Evolutionary conservation across 164 flowering plant species (phyloP).

Genomic region (Stephania cephalantha): DNA sequence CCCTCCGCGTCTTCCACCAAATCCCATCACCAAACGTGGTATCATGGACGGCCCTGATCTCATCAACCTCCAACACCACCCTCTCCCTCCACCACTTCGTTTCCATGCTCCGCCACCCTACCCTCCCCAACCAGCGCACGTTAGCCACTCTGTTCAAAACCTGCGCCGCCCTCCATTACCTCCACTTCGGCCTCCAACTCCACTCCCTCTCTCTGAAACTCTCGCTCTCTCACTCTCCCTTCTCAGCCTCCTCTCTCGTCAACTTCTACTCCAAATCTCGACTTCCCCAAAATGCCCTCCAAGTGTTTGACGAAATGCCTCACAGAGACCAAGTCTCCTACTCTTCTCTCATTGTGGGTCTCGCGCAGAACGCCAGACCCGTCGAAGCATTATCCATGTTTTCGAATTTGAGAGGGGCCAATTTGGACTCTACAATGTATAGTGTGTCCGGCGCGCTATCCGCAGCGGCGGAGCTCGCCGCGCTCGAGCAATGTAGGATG

Average conservation of each 20-base stretch:
- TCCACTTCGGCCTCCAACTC: conserved; percentile 7
- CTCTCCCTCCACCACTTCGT: neutral
- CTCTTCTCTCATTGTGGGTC: conserved; percentile 2
- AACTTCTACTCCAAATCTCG: conserved; percentile 5
- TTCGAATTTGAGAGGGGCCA: neutral
- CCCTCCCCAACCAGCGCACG: conserved; percentile 8
- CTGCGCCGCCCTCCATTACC: neutral
- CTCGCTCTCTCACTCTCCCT: conserved; percentile 6
- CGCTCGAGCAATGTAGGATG: conserved; percentile 8
- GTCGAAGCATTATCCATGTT: neutral
- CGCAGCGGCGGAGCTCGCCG: conserved; percentile 3
- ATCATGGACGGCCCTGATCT: conserved; percentile 9
- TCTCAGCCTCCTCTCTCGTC: conserved; percentile 1
- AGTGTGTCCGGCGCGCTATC: conserved; percentile 9
- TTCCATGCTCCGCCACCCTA: conserved; percentile 11
- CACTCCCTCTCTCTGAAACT: conserved; percentile 8
- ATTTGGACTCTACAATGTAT: neutral
- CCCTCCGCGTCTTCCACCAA: conserved; percentile 4
- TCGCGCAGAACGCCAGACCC: conserved; percentile 2
- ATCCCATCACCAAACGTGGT: conserved; percentile 4
- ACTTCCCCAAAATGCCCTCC: neutral
- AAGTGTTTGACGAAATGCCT: conserved; percentile 5
- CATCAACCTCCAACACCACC: neutral
- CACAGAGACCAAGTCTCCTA: conserved; percentile 1
- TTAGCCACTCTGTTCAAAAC: conserved; percentile 10